A percentile compares a stretch with the other conserved stretches of the same genome.
phyloP scores from a whole-genome alignment of 768 basidiomycete species.

The Boletus tomentosulus region DNA sequence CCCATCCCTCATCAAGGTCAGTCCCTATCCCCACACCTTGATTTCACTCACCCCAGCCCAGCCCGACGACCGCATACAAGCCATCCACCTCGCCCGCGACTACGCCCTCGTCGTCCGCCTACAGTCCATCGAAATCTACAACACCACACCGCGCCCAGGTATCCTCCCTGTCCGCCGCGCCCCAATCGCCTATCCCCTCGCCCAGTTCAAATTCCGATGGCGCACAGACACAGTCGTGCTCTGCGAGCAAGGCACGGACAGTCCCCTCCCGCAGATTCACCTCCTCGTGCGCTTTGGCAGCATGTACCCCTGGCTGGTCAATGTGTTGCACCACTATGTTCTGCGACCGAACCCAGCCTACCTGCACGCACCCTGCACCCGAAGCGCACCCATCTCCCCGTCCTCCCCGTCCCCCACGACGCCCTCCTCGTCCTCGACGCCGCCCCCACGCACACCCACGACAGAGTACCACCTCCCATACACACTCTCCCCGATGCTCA shows the following conservation, averaged over 20 bases:
- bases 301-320: constrained; percentile 63
- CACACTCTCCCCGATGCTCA: constrained; percentile 30
- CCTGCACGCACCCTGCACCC: too few relatives aligned
- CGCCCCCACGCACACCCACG: background rate
- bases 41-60: too few relatives aligned
- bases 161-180: constrained; percentile 13
- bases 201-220: constrained; percentile 51
- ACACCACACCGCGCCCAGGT: constrained; percentile 24
- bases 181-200: constrained; percentile 40
- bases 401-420: background rate
- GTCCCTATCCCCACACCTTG: too few relatives aligned
- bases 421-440: background rate
- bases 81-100: constrained; percentile 39
- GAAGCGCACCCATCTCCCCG: background rate
- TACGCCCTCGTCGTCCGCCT: constrained; percentile 45
- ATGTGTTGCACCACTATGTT: constrained; percentile 60
- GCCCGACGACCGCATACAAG: constrained; percentile 38
- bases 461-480: constrained; percentile 43
- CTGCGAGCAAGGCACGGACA: constrained; percentile 23
- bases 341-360: constrained; percentile 44
- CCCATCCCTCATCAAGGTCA: constrained; percentile 30
- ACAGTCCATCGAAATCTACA: constrained; percentile 42
- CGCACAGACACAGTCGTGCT: constrained; percentile 50
- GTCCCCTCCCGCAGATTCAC: constrained; percentile 34
- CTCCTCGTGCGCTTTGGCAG: constrained; percentile 58